Base-by-base conservation (phyloP, 495 filamentous ascomycete genomes). In the Penicillium odoratum region DNA sequence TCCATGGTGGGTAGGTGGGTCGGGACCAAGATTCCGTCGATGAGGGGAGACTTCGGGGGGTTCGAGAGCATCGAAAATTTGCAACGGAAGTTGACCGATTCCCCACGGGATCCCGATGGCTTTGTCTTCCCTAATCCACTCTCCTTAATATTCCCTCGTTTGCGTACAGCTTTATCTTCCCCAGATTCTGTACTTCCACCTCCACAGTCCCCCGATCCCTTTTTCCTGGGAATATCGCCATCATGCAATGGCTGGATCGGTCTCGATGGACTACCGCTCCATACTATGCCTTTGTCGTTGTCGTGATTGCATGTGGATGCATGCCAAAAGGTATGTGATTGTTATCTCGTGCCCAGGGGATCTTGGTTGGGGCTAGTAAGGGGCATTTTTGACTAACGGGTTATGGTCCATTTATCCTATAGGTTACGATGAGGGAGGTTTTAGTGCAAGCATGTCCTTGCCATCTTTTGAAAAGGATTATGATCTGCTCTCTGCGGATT, bases 361-460 rank as follows among this genome's bases (percentile, higher is more conserved):
- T 40, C 13, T 13, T 40, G 38, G 7, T 5, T n/a, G 15, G 38
- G 38, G 38, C 5, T 15, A 11, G 38, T 13, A 40, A n/a, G 5
- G 38, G 38, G 10, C 7, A 15, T 4, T 16, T n/a, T 40, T 40
- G 13, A n/a, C 38, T 40, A 16, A 40, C 31, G 31, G 9, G 3
- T 36, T 33, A 7, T 38, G 38, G n/a, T 40, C 15, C 0, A 16
- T 40, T 40, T 4, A 33, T 15, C 13, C 47, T 57, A n/a, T 51
- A 78, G 75, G 77, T 53, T 78, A 80, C 57, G 77, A 80, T 57
- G 77, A 80, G 58, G 77, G 76, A 57, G 77, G 76, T 28, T 78
- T 69, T 61, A 79, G 77, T 51, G 74, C 74, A 51, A 76, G 72
- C 42, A 63, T 75, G 38, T 66, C 68, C 47, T 62, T 80, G 15